These are phyloP conservation scores for Pinus albicaulis DNA, from an alignment of 75 land plant genomes.

Conservation along the genomic window DNA sequence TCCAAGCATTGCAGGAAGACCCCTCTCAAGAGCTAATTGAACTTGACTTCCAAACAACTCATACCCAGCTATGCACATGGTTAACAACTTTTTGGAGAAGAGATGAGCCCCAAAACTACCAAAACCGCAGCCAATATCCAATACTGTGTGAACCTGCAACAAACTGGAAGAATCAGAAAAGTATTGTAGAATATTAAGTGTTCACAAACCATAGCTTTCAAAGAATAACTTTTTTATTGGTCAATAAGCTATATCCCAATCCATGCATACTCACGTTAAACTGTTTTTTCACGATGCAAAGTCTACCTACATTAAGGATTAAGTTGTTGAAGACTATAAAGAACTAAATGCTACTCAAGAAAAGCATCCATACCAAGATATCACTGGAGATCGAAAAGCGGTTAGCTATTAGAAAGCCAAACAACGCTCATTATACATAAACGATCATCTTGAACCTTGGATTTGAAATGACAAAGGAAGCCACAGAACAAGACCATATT, in stretches of 20 bases:
- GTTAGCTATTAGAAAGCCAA: background rate
- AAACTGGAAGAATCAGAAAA: background rate
- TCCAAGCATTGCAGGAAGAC: constrained; percentile 86
- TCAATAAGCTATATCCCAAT: too few species aligned
- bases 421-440: background rate
- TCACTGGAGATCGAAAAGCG: background rate
- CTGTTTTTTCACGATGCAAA: too few species aligned
- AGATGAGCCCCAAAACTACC: constrained; percentile 79
- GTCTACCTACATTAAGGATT: too few species aligned
- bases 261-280: too few species aligned
- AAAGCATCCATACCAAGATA: background rate
- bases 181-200: background rate
- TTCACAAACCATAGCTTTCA: too few species aligned
- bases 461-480: background rate
- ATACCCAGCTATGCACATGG: constrained; percentile 67
- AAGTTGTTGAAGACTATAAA: background rate
- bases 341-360: background rate
- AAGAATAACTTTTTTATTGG: too few species aligned
- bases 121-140: constrained; percentile 87
- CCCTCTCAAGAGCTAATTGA: constrained; percentile 82
- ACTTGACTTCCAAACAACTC: constrained; percentile 73
- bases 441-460: background rate
- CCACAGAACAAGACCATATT: background rate
- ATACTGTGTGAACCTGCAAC: constrained; percentile 58
- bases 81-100: constrained; percentile 41